phyloP scores from a whole-genome alignment of 768 basidiomycete species.

The Hypholoma sublateritium region DNA sequence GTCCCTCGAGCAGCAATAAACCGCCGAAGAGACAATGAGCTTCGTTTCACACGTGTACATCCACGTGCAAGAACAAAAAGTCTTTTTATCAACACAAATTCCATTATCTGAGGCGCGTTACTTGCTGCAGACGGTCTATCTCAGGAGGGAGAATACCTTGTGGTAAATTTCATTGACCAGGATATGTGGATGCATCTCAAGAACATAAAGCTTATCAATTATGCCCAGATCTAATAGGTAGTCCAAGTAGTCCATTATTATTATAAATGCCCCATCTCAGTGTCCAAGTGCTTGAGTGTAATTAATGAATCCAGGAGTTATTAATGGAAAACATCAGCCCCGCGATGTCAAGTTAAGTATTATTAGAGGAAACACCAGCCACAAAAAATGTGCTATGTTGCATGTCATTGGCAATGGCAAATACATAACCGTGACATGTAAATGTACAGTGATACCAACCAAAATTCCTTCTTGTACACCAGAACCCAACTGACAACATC shows the following conservation, averaged over 20 bases:
- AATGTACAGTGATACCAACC: too few relatives aligned
- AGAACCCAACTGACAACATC: too few relatives aligned
- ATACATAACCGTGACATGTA: too few relatives aligned
- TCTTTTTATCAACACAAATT: background rate
- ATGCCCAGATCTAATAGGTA: background rate
- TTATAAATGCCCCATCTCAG: too few relatives aligned
- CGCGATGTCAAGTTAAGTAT: too few relatives aligned
- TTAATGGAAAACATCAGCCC: too few relatives aligned
- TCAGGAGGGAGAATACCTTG: background rate
- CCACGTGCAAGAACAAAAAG: background rate
- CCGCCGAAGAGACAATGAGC: background rate
- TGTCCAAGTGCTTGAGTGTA: background rate
- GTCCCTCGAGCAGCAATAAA: background rate
- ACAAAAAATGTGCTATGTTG: too few relatives aligned
- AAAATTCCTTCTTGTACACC: too few relatives aligned
- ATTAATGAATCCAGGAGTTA: too few relatives aligned
- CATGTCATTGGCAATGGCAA: too few relatives aligned
- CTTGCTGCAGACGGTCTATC: background rate
- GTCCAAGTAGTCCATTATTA: background rate
- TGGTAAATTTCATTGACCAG: background rate
- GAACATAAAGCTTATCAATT: background rate
- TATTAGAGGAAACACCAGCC: too few relatives aligned
- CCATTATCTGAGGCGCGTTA: background rate
- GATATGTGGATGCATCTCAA: background rate
- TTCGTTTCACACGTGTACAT: constrained; percentile 2